Evolutionary conservation across 495 filamentous ascomycete genomes (phyloP), one percentile per base, ranked within the genome.

Genomic region (Entonaema liquescens): DNA sequence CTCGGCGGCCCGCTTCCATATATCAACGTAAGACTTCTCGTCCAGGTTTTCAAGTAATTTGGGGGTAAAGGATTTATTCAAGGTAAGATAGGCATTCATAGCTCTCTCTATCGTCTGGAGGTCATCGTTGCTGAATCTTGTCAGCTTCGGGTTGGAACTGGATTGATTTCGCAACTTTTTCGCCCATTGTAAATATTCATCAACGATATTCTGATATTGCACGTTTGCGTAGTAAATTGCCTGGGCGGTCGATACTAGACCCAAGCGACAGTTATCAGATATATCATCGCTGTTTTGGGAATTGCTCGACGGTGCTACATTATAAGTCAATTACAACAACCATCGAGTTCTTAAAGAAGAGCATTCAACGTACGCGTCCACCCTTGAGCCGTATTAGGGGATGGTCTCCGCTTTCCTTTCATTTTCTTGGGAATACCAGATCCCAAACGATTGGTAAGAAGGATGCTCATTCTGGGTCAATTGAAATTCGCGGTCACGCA

Each of bases 1-100:
- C 25, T 72, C 59, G 3, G 50, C 38, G 2, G 63, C 63, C 21
- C 59, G 63, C 21, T 42, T 40, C 69, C 69, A 72, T 12, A 72
- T 67, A 11, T 53, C 35, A 12, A 67, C 23, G 25, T 72, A 67
- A 11, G 69, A 63, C 9, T 12, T 57, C 1, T 72, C 28, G 17
- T 44, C 6, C 54, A 72, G 35, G 23, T 13, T 40, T 11, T 25
- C 50, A 0, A 72, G 44, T 6, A 72, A 59, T 15, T 53, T 23
- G 26, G 40, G 17, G 11, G 53, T 33, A 2, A 19, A n/a, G 15
- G 40, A 29, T 7, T n/a, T 11, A 17, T 23, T 9, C 5, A n/a
- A 28, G 8, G 52, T 47, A 26, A 36, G 31, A 17, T n/a, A 28
- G 8, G 25, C 25, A 25, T 55, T 19, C 2, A 63, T 19, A 2